Evolutionary conservation across 495 filamentous ascomycete genomes (phyloP).

Genomic region (Apodospora peruviana): DNA sequence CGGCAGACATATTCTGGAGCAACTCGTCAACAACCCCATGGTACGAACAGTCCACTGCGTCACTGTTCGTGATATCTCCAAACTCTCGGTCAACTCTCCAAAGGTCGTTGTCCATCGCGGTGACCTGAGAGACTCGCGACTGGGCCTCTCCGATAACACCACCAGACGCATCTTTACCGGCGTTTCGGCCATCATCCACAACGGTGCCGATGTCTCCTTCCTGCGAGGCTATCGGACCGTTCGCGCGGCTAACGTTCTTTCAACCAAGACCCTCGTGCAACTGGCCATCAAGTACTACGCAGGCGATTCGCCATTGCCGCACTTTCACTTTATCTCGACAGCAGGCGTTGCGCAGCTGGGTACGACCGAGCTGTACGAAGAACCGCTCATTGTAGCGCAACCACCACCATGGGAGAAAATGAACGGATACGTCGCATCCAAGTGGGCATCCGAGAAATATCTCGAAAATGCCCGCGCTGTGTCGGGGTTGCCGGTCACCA

Average conservation of each 20-base stretch:
- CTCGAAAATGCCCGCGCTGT: slow-evolving; percentile 28
- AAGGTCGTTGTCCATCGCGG: slow-evolving; percentile 33
- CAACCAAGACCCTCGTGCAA: slow-evolving; percentile 23
- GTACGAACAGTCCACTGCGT: slow-evolving; percentile 15
- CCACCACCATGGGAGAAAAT: slow-evolving; percentile 11
- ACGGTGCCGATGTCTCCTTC: slow-evolving; percentile 45
- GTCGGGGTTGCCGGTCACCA: slow-evolving; percentile 25
- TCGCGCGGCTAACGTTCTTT: slow-evolving; percentile 33
- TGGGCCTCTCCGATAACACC: slow-evolving; percentile 26
- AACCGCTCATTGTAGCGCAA: not conserved
- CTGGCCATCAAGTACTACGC: slow-evolving; percentile 16
- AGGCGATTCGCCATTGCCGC: slow-evolving; percentile 15
- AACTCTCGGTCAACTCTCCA: slow-evolving; percentile 14
- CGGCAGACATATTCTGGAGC: slow-evolving; percentile 14
- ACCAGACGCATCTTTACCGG: slow-evolving; percentile 15
- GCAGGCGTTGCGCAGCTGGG: slow-evolving; percentile 27
- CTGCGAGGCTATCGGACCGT: slow-evolving; percentile 41
- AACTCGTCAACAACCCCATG: not conserved
- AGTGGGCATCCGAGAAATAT: slow-evolving; percentile 44
- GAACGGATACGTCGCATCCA: slow-evolving; percentile 41
- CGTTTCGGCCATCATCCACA: slow-evolving; percentile 42
- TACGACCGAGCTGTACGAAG: slow-evolving; percentile 3
- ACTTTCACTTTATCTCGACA: slow-evolving; percentile 45
- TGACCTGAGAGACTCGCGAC: slow-evolving; percentile 15
- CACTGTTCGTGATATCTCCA: slow-evolving; percentile 15